Percentiles rank a stretch among this genome's conserved stretches.
Evolutionary conservation across 352 stramenopile genomes (phyloP).

Genomic region (Globisporangium paddicum): DNA sequence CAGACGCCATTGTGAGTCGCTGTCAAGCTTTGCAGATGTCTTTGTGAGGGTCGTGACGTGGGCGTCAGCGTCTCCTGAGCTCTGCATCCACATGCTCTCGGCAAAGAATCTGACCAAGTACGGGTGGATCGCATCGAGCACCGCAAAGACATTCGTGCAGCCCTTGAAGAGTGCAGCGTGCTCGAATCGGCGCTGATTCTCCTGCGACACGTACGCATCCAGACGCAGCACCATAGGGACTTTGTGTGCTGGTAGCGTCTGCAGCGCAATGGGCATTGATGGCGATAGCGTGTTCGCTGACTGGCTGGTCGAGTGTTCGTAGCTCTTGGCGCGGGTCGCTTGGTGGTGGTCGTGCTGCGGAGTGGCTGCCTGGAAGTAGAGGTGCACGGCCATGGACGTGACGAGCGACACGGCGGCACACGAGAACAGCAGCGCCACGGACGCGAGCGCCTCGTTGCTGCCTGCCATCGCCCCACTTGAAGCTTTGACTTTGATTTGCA

Average conservation of each 20-base stretch:
- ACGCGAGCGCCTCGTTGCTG: conserved; percentile 9
- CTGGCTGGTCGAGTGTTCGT: neutral
- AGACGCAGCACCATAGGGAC: conserved; percentile 42
- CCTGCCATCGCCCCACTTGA: neutral
- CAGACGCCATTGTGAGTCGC: conserved; percentile 28
- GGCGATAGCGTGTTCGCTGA: neutral
- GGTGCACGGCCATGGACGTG: conserved; percentile 32
- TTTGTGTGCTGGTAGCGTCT: conserved; percentile 13
- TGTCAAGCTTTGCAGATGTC: conserved; percentile 26
- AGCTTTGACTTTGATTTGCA: neutral
- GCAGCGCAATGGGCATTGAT: conserved; percentile 16
- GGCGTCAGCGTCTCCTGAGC: conserved; percentile 19
- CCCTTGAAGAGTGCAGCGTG: conserved; percentile 48
- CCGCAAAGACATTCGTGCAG: conserved; percentile 51
- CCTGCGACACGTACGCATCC: conserved; percentile 37
- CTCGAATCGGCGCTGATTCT: conserved; percentile 42
- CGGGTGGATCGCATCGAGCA: conserved; percentile 56
- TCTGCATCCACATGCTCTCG: conserved; percentile 30
- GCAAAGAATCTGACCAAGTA: conserved; percentile 53
- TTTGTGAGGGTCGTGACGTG: conserved; percentile 38
- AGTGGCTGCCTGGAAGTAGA: conserved; percentile 23
- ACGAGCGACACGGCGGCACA: conserved; percentile 32
- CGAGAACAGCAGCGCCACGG: conserved; percentile 34
- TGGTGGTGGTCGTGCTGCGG: neutral
- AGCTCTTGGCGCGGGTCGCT: neutral